Evolutionary conservation across 2,329 filamentous ascomycete species (phyloP), one percentile per base, ranked within the genome.

Genomic region (Alternaria panax): DNA sequence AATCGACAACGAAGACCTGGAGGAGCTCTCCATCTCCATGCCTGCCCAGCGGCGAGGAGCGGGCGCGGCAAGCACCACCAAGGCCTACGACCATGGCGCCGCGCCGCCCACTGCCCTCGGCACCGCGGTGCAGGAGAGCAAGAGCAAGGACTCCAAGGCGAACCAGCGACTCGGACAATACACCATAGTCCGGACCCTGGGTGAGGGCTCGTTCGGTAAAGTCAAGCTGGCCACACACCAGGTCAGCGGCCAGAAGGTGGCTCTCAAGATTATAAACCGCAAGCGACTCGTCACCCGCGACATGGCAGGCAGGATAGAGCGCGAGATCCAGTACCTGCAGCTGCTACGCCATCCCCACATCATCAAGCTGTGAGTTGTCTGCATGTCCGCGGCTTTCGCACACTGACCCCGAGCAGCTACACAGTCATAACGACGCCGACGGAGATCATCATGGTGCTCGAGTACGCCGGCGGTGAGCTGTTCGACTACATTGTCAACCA

Each of bases 361-460:
- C 77, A 99, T 99, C 84, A 99, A 99, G 81, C 86, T 99, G 88
- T 97, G 84, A 74, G 86, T 83, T 9, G 24, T 20, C 9, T 8
- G 12, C 5, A 12, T 18, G 4, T 16, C 2, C 9, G 16, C 18
- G 0, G 5, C 5, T 20, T 20, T 30, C 14, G n/a, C 3, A 51
- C 18, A 38, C 65, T 70, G 27, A 70, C 55, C 5, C 11, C 11
- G 0, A 11, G 2, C 71, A 95, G 92, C 57, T 97, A 92, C 80
- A 98, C 95, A 28, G 95, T 99, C 65, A 98, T 99, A 78, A 97
- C 96, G 64, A 97, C 94, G 7, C 88, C 89, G 24, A 88, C 87
- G 63, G 95, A 99, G 78, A 99, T 99, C 76, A 95, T 98, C 79
- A 99, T 99, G 95, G 95, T 99, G 48, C 87, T 99, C 68, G 95